Conservation (phyloP, 768 basidiomycete species). For the Atractiella rhizophila region DNA sequence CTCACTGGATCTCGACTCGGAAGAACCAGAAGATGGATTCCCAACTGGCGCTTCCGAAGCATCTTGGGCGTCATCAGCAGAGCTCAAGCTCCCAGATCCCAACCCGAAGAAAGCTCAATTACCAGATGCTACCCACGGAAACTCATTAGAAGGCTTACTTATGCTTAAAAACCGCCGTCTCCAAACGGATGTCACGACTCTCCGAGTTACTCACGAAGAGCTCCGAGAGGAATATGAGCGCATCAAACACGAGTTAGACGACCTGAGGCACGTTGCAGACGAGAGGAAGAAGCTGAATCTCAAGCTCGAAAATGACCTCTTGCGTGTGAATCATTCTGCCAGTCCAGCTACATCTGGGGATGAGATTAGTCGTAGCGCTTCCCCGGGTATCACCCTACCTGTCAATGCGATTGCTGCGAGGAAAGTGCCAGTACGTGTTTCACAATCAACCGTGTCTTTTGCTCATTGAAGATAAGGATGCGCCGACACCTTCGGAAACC, state of each 20-base stretch:
- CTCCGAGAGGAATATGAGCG: slow-evolving; percentile 42
- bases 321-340: slow-evolving; percentile 44
- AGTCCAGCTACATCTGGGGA: neutral
- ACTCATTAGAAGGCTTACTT: slow-evolving; percentile 68
- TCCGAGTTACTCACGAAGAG: slow-evolving; percentile 62
- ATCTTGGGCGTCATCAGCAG: neutral
- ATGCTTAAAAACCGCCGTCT: slow-evolving; percentile 83
- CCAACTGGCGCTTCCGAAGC: neutral
- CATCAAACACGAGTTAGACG: slow-evolving; percentile 34
- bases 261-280: slow-evolving; percentile 39
- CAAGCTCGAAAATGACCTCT: slow-evolving; percentile 67
- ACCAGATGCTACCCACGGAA: slow-evolving; percentile 45
- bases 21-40: slow-evolving; percentile 24
- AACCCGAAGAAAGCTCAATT: slow-evolving; percentile 64
- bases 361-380: neutral
- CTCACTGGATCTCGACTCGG: slow-evolving; percentile 48
- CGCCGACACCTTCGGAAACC: slow-evolving; percentile 59
- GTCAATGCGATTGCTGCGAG: neutral
- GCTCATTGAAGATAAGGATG: slow-evolving; percentile 14
- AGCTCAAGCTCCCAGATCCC: slow-evolving; percentile 55
- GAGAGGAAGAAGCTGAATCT: slow-evolving; percentile 63
- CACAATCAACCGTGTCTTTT: neutral
- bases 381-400: neutral
- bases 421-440: neutral
- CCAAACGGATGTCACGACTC: slow-evolving; percentile 71